Percentiles rank a stretch among this genome's conserved stretches.
Evolutionary conservation across 2,329 filamentous ascomycete genomes (phyloP).

Genomic region (Colletotrichum euphorbiae): DNA sequence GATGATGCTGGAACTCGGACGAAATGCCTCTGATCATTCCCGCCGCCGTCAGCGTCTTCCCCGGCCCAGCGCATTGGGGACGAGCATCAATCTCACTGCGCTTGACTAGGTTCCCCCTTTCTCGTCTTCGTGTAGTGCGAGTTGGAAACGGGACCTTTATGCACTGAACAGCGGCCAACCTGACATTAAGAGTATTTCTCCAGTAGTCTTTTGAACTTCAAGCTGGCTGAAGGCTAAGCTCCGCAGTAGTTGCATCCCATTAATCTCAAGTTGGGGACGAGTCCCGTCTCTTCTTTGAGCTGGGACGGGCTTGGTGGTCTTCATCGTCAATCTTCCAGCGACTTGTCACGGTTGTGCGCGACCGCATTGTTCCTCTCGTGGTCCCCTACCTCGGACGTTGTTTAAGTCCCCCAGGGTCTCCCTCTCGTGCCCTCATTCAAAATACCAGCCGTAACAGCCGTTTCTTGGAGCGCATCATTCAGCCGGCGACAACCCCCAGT

Average conservation of each 20-base stretch:
- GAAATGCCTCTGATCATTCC: constrained; percentile 27
- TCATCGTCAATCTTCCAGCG: background rate
- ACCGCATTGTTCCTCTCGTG: constrained; percentile 27
- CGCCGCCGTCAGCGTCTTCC: constrained; percentile 22
- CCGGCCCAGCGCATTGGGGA: constrained; percentile 26
- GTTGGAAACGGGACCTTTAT: constrained; percentile 34
- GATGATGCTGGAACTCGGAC: background rate
- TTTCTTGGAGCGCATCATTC: constrained; percentile 34
- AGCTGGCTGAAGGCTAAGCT: too few species aligned
- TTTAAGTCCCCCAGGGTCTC: constrained; percentile 24
- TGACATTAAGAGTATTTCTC: constrained; percentile 12
- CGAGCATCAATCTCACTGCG: constrained; percentile 23
- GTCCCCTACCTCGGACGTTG: constrained; percentile 18
- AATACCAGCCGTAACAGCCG: constrained; percentile 25
- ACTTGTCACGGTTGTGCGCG: constrained; percentile 3
- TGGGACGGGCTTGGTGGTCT: background rate
- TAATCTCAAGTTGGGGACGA: background rate
- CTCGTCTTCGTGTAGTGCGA: constrained; percentile 23
- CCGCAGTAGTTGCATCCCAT: too few species aligned
- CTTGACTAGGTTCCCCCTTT: constrained; percentile 34
- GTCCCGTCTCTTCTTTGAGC: background rate
- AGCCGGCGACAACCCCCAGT: constrained; percentile 30
- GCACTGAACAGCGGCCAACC: constrained; percentile 37
- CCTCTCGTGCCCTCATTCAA: constrained; percentile 25
- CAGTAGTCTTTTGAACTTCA: background rate